Base-by-base conservation (phyloP, 768 basidiomycete species). In the Galerina sulciceps region DNA sequence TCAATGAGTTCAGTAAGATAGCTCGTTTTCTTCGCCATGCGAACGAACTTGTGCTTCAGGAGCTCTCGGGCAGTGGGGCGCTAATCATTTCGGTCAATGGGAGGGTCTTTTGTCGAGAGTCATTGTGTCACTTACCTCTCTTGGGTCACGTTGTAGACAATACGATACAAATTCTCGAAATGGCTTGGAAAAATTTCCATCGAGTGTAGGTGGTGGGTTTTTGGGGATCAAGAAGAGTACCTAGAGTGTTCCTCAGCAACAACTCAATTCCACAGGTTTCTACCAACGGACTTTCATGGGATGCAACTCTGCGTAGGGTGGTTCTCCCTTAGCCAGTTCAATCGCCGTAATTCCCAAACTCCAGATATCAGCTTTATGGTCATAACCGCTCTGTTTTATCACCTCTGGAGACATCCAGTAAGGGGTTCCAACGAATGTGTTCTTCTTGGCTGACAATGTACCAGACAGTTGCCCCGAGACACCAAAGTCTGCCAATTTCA, bases 321-420 rank as follows among this genome's bases (percentile, higher is more conserved):
- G 97, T 71, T 99, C 96, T 26, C 96, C 96, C 73, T 91, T 96
- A 1, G 97, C 97, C 66, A 99, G 81, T 72, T 99, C 97, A 64
- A 99, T 98, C 31, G 94, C 93, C 6, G 97, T 99, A 66, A 96
- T 96, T 13, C 96, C 97, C 61, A 99, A 76, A 73, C 91, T 94
- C 97, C 97, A 99, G 48, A 99, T 98, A 73, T 99, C 97, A 14
- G 97, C 97, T 71, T 98, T 99, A 72, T 96, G 91, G 68, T 99
- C 97, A 75, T 99, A 99, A 4, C 97, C 97, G 56, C 94, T 96
- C 76, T 99, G 97, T 73, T 99, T 99, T 79, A 99, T 99, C 20
- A 99, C 96, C 71, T 99, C 97, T 6, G 97, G 97, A 6, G 94
- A 94, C 97, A 99, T 99, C 97, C 97, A 99, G 71, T 99, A 99